Evolutionary conservation across 176 grass and related monocot genomes (phyloP), one percentile per base, ranked within the genome.

Genomic region (Lolium multiflorum): DNA sequence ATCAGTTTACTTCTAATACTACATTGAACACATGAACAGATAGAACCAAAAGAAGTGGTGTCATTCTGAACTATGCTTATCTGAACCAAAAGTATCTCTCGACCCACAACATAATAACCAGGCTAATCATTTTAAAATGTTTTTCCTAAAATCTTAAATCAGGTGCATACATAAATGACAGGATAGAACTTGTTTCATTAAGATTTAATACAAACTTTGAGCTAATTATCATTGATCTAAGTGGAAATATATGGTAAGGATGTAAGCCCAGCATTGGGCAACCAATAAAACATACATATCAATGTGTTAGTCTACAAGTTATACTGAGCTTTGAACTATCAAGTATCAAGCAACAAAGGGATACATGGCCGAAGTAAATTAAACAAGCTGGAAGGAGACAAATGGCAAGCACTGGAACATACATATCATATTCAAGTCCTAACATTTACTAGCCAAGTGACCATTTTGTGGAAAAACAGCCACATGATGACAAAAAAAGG

Each of bases 11-110:
- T 47, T 24, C 73, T n/a, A 76, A 60, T 57, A 31, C 12, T 7
- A 65, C 0, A 65, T 63, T 77, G 58, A 88, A 49, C 24, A 60
- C 35, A 60, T 60, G 16, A 14, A 37, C 50, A 49, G 1, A 1
- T 70, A 74, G 41, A 77, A 88, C 58, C 31, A 75, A 64, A 21
- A 47, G 25, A 80, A 72, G 24, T 71, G 41, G 7, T 25, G 68
- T 58, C 38, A 76, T 82, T 82, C 46, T 78, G 47, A 64, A n/a
- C 13, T 55, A 82, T 81, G 56, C 47, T 79, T 11, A 68, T 76
- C n/a, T 7, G 25, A 18, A 65, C 41, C 25, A 47, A 67, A 46
- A 21, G 68, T 76, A 67, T 82, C 44, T 57, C 22, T 83, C 63
- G 7, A 59, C 16, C 35, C 51, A 78, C 31, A 68, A 25, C 10